These are phyloP conservation scores for Pelagophyceae sp. DNA, from an alignment of 352 stramenopile species.

Conservation along the genomic window DNA sequence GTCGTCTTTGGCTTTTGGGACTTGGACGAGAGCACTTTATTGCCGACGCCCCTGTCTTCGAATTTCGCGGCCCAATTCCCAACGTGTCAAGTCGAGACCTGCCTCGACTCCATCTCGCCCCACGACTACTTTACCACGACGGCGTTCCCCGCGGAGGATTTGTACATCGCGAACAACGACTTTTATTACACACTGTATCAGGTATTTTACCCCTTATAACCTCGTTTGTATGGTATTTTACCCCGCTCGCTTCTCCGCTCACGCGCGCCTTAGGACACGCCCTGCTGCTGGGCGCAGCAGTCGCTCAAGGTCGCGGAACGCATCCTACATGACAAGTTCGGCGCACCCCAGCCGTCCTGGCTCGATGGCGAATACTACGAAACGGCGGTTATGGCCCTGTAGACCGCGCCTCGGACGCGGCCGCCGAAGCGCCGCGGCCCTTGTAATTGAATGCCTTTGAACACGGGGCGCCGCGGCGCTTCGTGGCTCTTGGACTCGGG, in stretches of 20 bases:
- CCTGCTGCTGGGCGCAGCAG: conserved; percentile 11
- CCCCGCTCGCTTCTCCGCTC: too few species aligned
- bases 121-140: neutral
- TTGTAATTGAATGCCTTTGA: too few species aligned
- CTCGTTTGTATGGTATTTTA: too few species aligned
- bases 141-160: neutral
- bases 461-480: too few species aligned
- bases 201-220: too few species aligned
- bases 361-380: conserved; percentile 6
- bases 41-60: neutral
- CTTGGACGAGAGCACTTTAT: neutral
- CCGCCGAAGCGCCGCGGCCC: too few species aligned
- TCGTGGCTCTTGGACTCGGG: too few species aligned
- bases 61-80: neutral
- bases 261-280: too few species aligned
- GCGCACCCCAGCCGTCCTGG: neutral
- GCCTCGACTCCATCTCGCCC: neutral
- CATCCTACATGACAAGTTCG: conserved; percentile 5
- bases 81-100: neutral
- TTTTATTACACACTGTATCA: neutral
- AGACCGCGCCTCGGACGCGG: too few species aligned
- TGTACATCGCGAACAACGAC: conserved; percentile 15
- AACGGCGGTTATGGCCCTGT: neutral
- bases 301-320: neutral
- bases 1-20: conserved; percentile 10